Evolutionary conservation across 2,329 filamentous ascomycete genomes (phyloP).

Genomic region (Colletotrichum theobromicola): DNA sequence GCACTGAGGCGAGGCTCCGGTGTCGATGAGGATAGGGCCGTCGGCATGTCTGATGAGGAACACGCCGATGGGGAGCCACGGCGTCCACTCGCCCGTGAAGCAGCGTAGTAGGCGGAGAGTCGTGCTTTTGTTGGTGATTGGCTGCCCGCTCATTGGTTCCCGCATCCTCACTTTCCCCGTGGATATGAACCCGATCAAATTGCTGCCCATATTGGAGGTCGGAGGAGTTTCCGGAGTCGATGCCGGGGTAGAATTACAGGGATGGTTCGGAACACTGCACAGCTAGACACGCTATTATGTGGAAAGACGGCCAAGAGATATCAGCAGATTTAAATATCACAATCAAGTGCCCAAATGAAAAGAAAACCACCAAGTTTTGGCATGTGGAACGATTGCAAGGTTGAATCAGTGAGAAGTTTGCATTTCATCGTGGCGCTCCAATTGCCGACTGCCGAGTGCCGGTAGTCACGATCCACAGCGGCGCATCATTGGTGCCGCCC

Average conservation of each 20-base stretch:
- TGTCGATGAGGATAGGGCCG: slow-evolving; percentile 27
- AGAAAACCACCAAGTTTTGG: neutral
- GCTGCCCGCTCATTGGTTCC: slow-evolving; percentile 20
- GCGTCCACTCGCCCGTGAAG: slow-evolving; percentile 23
- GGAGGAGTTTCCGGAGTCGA: neutral
- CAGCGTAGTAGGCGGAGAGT: slow-evolving; percentile 24
- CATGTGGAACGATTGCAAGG: neutral
- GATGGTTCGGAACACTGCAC: neutral
- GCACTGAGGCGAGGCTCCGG: slow-evolving; percentile 25
- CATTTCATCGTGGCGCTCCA: neutral
- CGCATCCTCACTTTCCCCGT: slow-evolving; percentile 24
- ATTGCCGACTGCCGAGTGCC: neutral
- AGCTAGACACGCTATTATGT: fast-evolving
- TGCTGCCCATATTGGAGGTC: neutral
- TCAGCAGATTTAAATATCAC: neutral
- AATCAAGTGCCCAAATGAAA: neutral
- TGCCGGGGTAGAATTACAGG: neutral
- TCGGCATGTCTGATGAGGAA: slow-evolving; percentile 26
- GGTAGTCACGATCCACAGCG: neutral
- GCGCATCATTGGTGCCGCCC: no score
- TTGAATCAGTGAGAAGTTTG: neutral
- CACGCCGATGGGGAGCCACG: slow-evolving; percentile 23
- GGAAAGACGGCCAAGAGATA: neutral
- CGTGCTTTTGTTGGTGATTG: slow-evolving; percentile 21
- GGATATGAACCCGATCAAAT: slow-evolving; percentile 21